A percentile compares a stretch with the other conserved stretches of the same genome.
Evolutionary conservation across 306 rosid species (phyloP).

Genomic region (Elaeagnus macrophylla): DNA sequence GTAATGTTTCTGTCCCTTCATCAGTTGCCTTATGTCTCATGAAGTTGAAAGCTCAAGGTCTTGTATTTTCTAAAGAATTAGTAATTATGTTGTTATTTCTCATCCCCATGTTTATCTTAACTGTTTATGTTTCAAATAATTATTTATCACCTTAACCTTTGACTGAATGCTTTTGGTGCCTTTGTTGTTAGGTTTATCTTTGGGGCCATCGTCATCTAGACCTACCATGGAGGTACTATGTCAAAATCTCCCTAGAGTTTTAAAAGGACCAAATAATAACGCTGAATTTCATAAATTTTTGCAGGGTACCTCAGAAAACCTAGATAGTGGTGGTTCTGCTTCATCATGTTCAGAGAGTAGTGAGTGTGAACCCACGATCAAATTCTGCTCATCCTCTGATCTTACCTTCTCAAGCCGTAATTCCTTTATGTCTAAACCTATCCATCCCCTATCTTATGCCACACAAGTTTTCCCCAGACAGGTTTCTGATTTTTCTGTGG

Average conservation of each 20-base stretch:
- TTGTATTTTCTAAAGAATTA: too few relatives aligned
- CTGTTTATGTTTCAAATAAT: too few relatives aligned
- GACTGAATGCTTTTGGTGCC: slow-evolving; percentile 11
- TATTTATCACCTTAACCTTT: too few relatives aligned
- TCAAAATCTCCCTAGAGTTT: background rate
- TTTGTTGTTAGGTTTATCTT: slow-evolving; percentile 46
- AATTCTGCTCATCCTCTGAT: slow-evolving; percentile 43
- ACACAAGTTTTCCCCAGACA: slow-evolving; percentile 40
- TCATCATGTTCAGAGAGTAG: slow-evolving; percentile 66
- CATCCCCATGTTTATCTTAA: too few relatives aligned
- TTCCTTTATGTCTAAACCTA: slow-evolving; percentile 79
- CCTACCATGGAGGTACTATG: slow-evolving; percentile 57
- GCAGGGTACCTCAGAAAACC: slow-evolving; percentile 75
- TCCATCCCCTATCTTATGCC: slow-evolving; percentile 61
- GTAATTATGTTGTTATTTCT: too few relatives aligned
- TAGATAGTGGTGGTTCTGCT: slow-evolving; percentile 38
- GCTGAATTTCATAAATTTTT: slow-evolving; percentile 17
- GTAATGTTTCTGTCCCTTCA: too few relatives aligned
- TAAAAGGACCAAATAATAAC: background rate
- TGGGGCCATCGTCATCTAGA: slow-evolving; percentile 35
- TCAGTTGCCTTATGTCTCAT: too few relatives aligned
- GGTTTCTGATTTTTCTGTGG: slow-evolving; percentile 34
- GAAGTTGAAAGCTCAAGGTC: too few relatives aligned
- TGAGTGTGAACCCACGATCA: slow-evolving; percentile 55
- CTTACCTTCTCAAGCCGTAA: slow-evolving; percentile 41